Percentiles rank a stretch among this genome's conserved stretches.
These are phyloP conservation scores for Rosa lucieae DNA, from an alignment of 306 rosid species.

Conservation along the genomic window DNA sequence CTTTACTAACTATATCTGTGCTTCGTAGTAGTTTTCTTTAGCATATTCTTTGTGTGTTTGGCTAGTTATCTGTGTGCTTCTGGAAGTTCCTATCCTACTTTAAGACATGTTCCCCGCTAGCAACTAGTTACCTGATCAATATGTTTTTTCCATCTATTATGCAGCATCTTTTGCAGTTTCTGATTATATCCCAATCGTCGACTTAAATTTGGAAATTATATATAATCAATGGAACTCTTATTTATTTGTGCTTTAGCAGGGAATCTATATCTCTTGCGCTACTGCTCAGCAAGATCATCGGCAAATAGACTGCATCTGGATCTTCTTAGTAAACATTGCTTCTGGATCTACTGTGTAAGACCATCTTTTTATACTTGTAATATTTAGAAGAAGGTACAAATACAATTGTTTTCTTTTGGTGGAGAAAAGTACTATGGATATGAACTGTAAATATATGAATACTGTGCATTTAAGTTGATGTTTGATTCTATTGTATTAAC, in stretches of 20 bases:
- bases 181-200: background rate
- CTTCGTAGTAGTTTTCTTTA: background rate
- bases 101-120: background rate
- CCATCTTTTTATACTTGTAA: background rate
- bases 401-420: background rate
- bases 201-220: background rate
- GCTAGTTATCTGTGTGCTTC: background rate
- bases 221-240: background rate
- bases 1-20: background rate
- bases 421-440: background rate
- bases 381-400: background rate
- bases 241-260: conserved; percentile 27
- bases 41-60: background rate
- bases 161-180: background rate
- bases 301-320: background rate
- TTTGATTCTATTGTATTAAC: background rate
- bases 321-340: conserved; percentile 28
- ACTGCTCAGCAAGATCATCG: background rate
- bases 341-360: background rate
- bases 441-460: background rate
- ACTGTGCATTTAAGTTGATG: background rate
- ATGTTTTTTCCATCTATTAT: background rate
- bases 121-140: background rate
- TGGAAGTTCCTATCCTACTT: background rate
- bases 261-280: background rate